Percentiles rank a stretch among this genome's conserved stretches.
Evolutionary conservation across 352 stramenopile genomes (phyloP).

Genomic region (Phytophthora megakarya): DNA sequence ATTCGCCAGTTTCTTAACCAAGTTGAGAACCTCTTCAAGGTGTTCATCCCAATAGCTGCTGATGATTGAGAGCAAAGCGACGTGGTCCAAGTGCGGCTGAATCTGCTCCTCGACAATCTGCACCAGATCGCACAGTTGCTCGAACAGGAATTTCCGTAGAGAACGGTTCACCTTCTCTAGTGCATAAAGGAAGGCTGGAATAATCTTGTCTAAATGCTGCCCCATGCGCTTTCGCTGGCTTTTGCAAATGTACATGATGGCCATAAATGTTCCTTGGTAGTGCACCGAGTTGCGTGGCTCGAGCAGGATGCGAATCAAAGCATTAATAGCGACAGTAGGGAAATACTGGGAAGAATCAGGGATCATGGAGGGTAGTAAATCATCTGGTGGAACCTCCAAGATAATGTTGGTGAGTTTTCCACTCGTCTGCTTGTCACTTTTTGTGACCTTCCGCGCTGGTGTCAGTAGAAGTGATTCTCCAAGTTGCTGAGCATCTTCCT

Average conservation of each 20-base stretch:
- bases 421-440: slow-evolving; percentile 79
- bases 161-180: slow-evolving; percentile 89
- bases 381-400: slow-evolving; percentile 68
- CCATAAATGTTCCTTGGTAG: slow-evolving; percentile 97
- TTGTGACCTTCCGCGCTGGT: slow-evolving; percentile 55
- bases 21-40: slow-evolving; percentile 96
- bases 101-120: slow-evolving; percentile 97
- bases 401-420: slow-evolving; percentile 66
- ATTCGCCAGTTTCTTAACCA: slow-evolving; percentile 94
- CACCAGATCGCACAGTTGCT: slow-evolving; percentile 96
- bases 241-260: slow-evolving; percentile 99
- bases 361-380: slow-evolving; percentile 85
- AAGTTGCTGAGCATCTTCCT: slow-evolving; percentile 56
- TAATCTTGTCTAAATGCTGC: slow-evolving; percentile 96
- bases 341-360: slow-evolving; percentile 94
- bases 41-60: slow-evolving; percentile 92
- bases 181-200: slow-evolving; percentile 96
- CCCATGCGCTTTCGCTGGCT: slow-evolving; percentile 94
- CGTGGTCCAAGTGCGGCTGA: slow-evolving; percentile 86
- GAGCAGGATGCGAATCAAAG: slow-evolving; percentile 97
- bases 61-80: slow-evolving; percentile 83
- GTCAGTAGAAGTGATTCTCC: slow-evolving; percentile 54
- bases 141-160: slow-evolving; percentile 94
- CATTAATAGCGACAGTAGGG: slow-evolving; percentile 96
- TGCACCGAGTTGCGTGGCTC: slow-evolving; percentile 96